Base-by-base conservation (phyloP, 441 rosid species). In the Capsella rubella region DNA sequence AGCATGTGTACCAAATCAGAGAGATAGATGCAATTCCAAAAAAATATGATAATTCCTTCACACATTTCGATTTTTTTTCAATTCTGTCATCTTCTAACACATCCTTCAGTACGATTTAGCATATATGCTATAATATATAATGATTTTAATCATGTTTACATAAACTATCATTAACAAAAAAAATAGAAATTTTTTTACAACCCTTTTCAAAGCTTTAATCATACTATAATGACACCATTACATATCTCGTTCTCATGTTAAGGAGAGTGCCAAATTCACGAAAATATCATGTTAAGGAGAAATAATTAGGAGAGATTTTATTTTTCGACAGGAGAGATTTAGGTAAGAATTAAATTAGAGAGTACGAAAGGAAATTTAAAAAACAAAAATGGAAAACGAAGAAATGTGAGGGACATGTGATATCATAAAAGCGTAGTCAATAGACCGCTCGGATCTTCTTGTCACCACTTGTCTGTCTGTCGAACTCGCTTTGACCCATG, bases 361-460 rank as follows among this genome's bases (percentile, higher is more conserved):
- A 56, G 75, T 71, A 71, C 75, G 9, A 76, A 56, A 50, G 32
- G 8, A 35, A 55, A 39, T 21, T 21, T 21, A 16, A 4, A 37
- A 45, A 18, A 70, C 2, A 69, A 34, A 34, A 32, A 32, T 32
- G 50, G 15, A 49, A 52, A 75, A 68, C 39, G 51, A 58, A 69
- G 51, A 58, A 69, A 61, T 55, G 71, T 27, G 76, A 60, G 21
- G 21, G 78, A 57, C 89, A 82, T 70, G 89, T 87, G 91, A 83
- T 52, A 79, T 78, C 85, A 72, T 76, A 74, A 76, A 75, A 78
- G 76, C 81, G 60, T 67, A 73, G 86, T 80, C 89, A 77, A 78
- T 77, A 39, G 79, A 76, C 75, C 79, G 75, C 54, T 63, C 71
- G 66, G 79, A 70, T 76, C 75, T 69, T 76, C 71, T 71, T 75